phyloP scores from a whole-genome alignment of 768 basidiomycete genomes.

The Leucocoprinus birnbaumii region DNA sequence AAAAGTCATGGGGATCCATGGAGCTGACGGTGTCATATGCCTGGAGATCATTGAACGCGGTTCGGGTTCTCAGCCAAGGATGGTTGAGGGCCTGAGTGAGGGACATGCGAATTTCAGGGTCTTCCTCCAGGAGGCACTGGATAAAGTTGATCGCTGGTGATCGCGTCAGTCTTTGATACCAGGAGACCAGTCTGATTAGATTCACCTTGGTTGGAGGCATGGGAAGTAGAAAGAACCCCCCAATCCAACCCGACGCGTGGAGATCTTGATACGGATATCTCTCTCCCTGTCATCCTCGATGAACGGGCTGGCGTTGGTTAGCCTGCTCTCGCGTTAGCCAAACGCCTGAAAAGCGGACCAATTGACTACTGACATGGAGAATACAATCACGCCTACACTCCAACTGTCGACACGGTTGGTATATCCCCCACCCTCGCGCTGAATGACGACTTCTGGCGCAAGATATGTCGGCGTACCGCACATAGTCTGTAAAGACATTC shows the following conservation, averaged over 20 bases:
- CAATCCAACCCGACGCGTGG: slow-evolving; percentile 62
- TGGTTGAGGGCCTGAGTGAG: slow-evolving; percentile 67
- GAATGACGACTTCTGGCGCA: slow-evolving; percentile 86
- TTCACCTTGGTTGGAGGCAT: slow-evolving; percentile 48
- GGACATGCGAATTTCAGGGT: slow-evolving; percentile 70
- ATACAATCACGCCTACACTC: slow-evolving; percentile 95
- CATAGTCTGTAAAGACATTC: slow-evolving; percentile 60
- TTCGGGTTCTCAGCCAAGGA: slow-evolving; percentile 62
- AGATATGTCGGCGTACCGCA: slow-evolving; percentile 96
- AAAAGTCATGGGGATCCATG: slow-evolving; percentile 10
- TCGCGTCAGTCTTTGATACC: neutral
- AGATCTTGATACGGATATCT: slow-evolving; percentile 61
- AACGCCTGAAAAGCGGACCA: neutral
- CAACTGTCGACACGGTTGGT: slow-evolving; percentile 91
- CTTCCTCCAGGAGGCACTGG: slow-evolving; percentile 53
- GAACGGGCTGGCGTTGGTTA: slow-evolving; percentile 79
- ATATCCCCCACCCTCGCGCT: slow-evolving; percentile 68
- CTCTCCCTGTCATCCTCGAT: slow-evolving; percentile 64
- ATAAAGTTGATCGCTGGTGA: slow-evolving; percentile 65
- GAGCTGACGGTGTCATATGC: slow-evolving; percentile 11
- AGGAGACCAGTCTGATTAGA: slow-evolving; percentile 1
- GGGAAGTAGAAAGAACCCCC: slow-evolving; percentile 35
- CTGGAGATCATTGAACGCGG: slow-evolving; percentile 18
- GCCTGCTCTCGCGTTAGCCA: slow-evolving; percentile 38
- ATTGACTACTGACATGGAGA: slow-evolving; percentile 63